Base-by-base conservation (phyloP, 805 yeast genomes). In the Wickerhamomyces bovis region DNA sequence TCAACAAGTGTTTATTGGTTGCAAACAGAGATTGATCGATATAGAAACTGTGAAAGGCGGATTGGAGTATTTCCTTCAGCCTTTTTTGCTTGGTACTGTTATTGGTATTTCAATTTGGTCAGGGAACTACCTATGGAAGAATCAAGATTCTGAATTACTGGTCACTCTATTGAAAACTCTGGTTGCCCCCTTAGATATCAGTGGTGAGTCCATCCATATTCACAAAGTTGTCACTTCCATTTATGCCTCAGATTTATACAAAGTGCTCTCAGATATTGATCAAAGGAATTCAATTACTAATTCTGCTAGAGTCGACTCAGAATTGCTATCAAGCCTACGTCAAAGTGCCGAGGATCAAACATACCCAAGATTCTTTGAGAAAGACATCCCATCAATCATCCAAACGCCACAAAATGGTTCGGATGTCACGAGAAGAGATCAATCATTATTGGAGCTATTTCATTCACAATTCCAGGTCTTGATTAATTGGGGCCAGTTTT, bases 51-150 rank as follows among this genome's bases (percentile, higher is more conserved):
- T 89, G 38, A 74, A 73, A 42, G 86, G 85, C 46, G 97, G 97
- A 0, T 69, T 92, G 31, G 97, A 90, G 57, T 89, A 90, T 57
- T 85, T 92, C 54, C 70, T 85, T 40, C 96, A 90, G 57, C 85
- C 88, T 3, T 85, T 87, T 52, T 69, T 92, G 53, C 70, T 85
- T 2, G 69, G 76, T 8, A 75, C 83, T 12, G 58, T 81, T 30
- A 66, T 77, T 6, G 76, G 78, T n/a, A 75, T 81, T 3, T 57
- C 78, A 62, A 77, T 55, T 53, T 84, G 74, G 77, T 65, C 67
- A 21, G 69, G 69, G 42, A 63, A 70, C 20, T 71, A 70, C 42
- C 59, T 79, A 6, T 62, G 48, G 65, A 64, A 25, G 57, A 61
- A 28, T 23, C 67, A 42, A 16, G 66, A 63, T 31, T 53, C 62